A percentile compares a stretch with the other conserved stretches of the same genome.
These are phyloP conservation scores for Cladosporium colombiae DNA, from an alignment of 2,329 filamentous ascomycete genomes.

Conservation along the genomic window DNA sequence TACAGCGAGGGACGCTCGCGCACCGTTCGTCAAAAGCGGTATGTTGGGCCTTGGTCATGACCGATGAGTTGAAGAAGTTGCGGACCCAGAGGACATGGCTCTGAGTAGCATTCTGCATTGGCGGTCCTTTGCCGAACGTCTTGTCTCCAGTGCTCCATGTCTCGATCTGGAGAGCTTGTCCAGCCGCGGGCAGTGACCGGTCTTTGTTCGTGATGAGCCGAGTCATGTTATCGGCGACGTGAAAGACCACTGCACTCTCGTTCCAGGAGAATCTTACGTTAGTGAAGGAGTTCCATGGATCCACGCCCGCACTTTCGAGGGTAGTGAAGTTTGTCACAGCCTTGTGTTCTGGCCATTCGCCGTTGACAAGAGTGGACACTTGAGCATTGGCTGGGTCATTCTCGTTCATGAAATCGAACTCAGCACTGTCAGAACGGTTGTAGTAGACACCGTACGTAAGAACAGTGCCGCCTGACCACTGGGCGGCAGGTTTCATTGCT, in stretches of 20 bases:
- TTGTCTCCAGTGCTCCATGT: conserved; percentile 50
- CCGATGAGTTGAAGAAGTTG: conserved; percentile 50
- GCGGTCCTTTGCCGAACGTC: conserved; percentile 48
- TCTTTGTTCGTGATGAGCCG: conserved; percentile 36
- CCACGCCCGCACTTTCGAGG: conserved; percentile 31
- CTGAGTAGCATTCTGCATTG: conserved; percentile 35
- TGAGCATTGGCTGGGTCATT: conserved; percentile 40
- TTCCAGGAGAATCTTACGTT: conserved; percentile 51
- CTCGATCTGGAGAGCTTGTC: conserved; percentile 44
- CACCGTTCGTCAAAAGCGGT: conserved; percentile 22
- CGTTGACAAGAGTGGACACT: conserved; percentile 42
- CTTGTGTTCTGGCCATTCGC: conserved; percentile 42
- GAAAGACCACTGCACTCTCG: conserved; percentile 43
- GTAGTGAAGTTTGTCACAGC: conserved; percentile 42
- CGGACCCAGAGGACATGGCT: conserved; percentile 47
- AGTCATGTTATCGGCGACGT: conserved; percentile 41
- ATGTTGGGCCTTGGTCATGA: conserved; percentile 35
- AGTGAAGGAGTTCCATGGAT: conserved; percentile 44
- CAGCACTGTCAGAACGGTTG: conserved; percentile 44
- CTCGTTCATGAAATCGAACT: conserved; percentile 48
- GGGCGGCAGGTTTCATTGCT: conserved; percentile 35
- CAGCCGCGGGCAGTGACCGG: conserved; percentile 40
- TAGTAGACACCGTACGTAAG: conserved; percentile 46
- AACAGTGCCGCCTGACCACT: conserved; percentile 38
- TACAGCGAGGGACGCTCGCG: conserved; percentile 4